Base-by-base conservation (phyloP, 495 filamentous ascomycete genomes). In the Trichoderma orchidacearum region DNA sequence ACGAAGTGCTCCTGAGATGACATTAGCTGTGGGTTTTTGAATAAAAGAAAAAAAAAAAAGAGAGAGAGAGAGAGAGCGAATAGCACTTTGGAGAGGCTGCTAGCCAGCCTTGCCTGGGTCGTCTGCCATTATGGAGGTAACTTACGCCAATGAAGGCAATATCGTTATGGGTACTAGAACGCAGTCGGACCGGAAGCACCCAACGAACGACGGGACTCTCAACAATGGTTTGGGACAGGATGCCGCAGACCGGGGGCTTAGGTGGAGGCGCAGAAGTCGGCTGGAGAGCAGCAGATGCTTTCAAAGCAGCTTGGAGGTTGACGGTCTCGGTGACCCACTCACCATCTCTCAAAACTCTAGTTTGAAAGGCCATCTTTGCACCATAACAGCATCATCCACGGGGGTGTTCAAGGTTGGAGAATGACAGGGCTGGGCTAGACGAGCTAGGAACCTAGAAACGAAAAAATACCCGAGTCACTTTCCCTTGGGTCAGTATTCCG, bases 71-170 rank as follows among this genome's bases (percentile, higher is more conserved):
- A 21, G 29, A 55, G 15, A 11, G 13, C 32, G 18, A 53, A 7
- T 4, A 29, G 30, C 25, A n/a, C 17, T 30, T 15, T 18, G n/a
- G 53, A 58, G 12, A 30, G 6, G 4, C 8, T 17, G 17, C 11
- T 2, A 31, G 27, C n/a, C 13, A 15, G 28, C 8, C n/a, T 53
- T 6, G 11, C 28, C 9, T 53, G 21, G 28, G 11, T 53, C 27
- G 27, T 6, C 31, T 32, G 0, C 11, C 1, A 17, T 5, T 28
- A 59, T 48, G 38, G 50, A 76, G 38, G 13, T 61, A 64, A 69
- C 84, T 67, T 68, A 90, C 86, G 34, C 87, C 83, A 50, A 98
- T 79, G 59, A 96, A 90, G n/a, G 90, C 84, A 59, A 96, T 86
- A 75, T 98, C 91, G 55, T 95, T 91, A 56, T 81, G 76, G 8